Base-by-base conservation (phyloP, 2,329 filamentous ascomycete genomes). In the Monascus ruber region DNA sequence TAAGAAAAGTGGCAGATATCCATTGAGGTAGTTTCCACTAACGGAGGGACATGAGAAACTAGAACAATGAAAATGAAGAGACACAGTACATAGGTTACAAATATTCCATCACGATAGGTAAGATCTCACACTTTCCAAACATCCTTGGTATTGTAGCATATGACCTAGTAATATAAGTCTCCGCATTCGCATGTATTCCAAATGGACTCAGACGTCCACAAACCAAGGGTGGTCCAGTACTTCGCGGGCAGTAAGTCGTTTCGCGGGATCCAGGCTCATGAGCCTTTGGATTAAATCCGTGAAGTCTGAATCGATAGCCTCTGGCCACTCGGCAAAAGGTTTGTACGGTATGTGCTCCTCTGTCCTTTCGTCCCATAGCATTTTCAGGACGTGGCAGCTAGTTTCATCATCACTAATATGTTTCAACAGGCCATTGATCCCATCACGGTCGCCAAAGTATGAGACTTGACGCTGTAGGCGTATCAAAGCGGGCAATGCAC, bases 401-500 rank as follows among this genome's bases (percentile, higher is more conserved):
- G 47, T n/a, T n/a, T n/a, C 52, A 25, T 59, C 48, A 36, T 64
- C 53, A 5, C 49, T 47, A 42, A 65, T 42, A 41, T 63, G 55
- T 43, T 36, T 54, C 39, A 60, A 53, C 2, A 70, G 55, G 10
- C 59, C 62, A 24, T 59, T 53, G 28, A 69, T 54, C 29, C 63
- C 59, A 3, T 66, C 50, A 46, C 52, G 51, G 39, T 70, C 60
- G 31, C 59, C 60, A 48, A 71, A 71, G 47, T 64, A 66, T 2
- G 67, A 71, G 11, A 70, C 57, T 44, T 70, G 66, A 29, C 63
- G 60, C 46, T 65, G 58, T 17, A 71, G 49, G 35, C 68, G 64
- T 41, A 62, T 58, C 34, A 63, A 47, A 26, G 42, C 35, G 35
- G 48, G 47, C 32, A 52, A 39, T 37, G 55, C 58, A 36, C 64